phyloP scores from a whole-genome alignment of 1,284 basidiomycete genomes.

The Blastosporella zonata region DNA sequence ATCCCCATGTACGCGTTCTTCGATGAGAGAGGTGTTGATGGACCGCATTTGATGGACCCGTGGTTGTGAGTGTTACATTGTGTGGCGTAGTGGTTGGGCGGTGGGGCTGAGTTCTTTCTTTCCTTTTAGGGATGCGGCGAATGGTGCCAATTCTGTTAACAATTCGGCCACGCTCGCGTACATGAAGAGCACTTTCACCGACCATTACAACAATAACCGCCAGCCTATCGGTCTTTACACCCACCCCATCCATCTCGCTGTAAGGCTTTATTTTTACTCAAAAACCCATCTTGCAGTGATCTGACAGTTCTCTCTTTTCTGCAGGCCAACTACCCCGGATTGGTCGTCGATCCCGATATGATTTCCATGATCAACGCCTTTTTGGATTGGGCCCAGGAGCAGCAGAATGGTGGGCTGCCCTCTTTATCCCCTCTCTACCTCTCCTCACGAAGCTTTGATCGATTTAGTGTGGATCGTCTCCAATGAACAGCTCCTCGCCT shows the following conservation, averaged over 20 bases:
- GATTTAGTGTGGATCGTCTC: slow-evolving; percentile 72
- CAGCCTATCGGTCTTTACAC: slow-evolving; percentile 83
- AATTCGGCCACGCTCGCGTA: slow-evolving; percentile 66
- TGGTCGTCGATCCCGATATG: slow-evolving; percentile 45
- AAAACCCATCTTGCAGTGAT: background rate
- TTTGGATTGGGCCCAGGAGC: slow-evolving; percentile 78
- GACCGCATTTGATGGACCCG: slow-evolving; percentile 78
- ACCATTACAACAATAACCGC: slow-evolving; percentile 70
- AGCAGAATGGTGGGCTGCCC: slow-evolving; percentile 52
- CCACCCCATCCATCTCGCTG: slow-evolving; percentile 78
- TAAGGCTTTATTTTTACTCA: slow-evolving; percentile 27
- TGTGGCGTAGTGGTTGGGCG: background rate
- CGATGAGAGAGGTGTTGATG: slow-evolving; percentile 53
- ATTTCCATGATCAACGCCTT: slow-evolving; percentile 77
- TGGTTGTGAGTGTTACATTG: slow-evolving; percentile 58
- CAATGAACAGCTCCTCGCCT: slow-evolving; percentile 70
- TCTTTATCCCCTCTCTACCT: background rate
- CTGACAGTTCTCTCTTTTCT: background rate
- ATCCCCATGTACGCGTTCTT: slow-evolving; percentile 81
- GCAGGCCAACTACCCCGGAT: slow-evolving; percentile 56
- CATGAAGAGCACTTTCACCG: slow-evolving; percentile 75
- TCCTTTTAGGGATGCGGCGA: slow-evolving; percentile 46
- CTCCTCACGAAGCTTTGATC: background rate
- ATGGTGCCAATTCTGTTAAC: slow-evolving; percentile 47
- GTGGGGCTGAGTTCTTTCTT: background rate